Evolutionary conservation across 176 grass and related monocot genomes (phyloP).

Genomic region (Secale cereale): DNA sequence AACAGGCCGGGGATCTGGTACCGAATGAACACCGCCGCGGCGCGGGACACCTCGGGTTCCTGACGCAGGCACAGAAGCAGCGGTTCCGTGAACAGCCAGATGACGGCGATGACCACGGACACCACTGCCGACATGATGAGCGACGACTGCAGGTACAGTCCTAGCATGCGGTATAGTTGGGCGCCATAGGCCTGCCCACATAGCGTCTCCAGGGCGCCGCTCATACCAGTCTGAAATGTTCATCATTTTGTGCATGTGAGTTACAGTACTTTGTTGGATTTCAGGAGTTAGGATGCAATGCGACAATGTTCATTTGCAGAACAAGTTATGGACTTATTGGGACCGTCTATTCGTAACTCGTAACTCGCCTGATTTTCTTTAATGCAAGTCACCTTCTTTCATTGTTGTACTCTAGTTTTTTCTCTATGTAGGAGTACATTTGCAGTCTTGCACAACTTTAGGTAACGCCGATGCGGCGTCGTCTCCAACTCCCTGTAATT

Average conservation of each 20-base stretch:
- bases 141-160: slow-evolving; percentile 81
- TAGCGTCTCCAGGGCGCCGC: slow-evolving; percentile 82
- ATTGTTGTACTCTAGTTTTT: too few species aligned
- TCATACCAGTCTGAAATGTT: slow-evolving; percentile 58
- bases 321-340: background rate
- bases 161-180: slow-evolving; percentile 58
- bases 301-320: too few species aligned
- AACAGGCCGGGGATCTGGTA: slow-evolving; percentile 60
- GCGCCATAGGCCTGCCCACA: slow-evolving; percentile 83
- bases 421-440: too few species aligned
- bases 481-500: too few species aligned
- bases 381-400: too few species aligned
- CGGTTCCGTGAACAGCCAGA: slow-evolving; percentile 74
- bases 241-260: background rate
- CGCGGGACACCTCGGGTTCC: slow-evolving; percentile 50
- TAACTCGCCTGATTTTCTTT: too few species aligned
- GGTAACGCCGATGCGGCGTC: too few species aligned
- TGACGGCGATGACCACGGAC: slow-evolving; percentile 41
- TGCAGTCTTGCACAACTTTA: too few species aligned
- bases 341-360: too few species aligned
- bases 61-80: slow-evolving; percentile 59
- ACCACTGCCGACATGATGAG: slow-evolving; percentile 45
- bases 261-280: background rate
- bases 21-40: slow-evolving; percentile 53
- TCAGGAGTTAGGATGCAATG: too few species aligned